phyloP scores from a whole-genome alignment of 2,329 filamentous ascomycete species.

The Cercospora brassicicola region DNA sequence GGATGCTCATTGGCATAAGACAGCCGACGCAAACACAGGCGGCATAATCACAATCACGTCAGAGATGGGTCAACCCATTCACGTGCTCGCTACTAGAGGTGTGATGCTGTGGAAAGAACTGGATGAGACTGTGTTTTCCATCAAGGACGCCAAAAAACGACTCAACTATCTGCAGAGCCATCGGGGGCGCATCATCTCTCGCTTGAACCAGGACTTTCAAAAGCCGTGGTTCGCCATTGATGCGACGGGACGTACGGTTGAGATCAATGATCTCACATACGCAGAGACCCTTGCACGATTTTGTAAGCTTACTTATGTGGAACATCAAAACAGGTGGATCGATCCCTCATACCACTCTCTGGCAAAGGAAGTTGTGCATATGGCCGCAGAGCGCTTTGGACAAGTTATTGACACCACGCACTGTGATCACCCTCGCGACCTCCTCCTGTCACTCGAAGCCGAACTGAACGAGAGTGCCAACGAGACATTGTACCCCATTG shows the following conservation, averaged over 20 bases:
- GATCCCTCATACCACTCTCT: not conserved
- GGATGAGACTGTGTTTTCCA: not conserved
- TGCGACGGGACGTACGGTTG: not conserved
- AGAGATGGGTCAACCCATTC: not conserved
- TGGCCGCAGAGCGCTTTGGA: not conserved
- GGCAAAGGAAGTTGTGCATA: not conserved
- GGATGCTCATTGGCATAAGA: not conserved
- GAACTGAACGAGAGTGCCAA: not conserved
- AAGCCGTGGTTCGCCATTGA: not conserved
- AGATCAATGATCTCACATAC: not conserved
- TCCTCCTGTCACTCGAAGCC: not conserved
- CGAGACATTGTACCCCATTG: not conserved
- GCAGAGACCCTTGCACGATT: not conserved
- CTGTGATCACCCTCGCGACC: not conserved
- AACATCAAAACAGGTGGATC: not conserved
- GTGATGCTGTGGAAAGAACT: not conserved
- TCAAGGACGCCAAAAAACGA: not conserved
- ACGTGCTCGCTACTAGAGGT: not conserved
- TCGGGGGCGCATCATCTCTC: not conserved
- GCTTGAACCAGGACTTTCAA: not conserved
- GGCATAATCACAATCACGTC: not conserved
- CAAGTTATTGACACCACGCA: not conserved
- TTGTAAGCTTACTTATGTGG: not conserved
- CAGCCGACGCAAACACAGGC: not conserved
- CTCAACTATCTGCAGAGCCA: not conserved